Evolutionary conservation across 2,329 filamentous ascomycete species (phyloP), one percentile per base, ranked within the genome.

Genomic region (Alternaria sp.): DNA sequence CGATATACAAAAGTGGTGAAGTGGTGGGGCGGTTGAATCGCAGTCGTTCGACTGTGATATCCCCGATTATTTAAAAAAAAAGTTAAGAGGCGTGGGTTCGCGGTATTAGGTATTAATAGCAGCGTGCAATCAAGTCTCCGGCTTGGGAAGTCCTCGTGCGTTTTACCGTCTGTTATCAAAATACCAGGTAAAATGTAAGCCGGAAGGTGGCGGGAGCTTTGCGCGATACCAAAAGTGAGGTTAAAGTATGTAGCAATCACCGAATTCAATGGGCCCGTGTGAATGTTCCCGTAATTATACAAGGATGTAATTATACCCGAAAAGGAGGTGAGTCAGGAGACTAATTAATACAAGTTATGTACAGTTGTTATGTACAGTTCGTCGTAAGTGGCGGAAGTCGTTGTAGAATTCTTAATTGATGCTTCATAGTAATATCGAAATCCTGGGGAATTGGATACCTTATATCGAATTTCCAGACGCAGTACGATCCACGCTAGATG

Each of bases 401-500:
- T 4, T 29, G 14, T 26, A 45, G 26, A 48, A 36, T 31, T 31
- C 44, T 34, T 36, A 31, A 26, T 34, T 17, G 31, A 34, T 48
- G 44, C 44, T 48, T 48, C 29, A 29, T 34, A 36, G 31, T 36
- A 24, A 48, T 48, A 26, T 34, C 29, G 14, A 48, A 21, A 48
- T 34, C 44, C 31, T 40, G 33, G 34, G 41, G 40, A n/a, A 33
- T 9, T 33, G 26, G 17, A 40, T 39, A 44, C 36, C 41, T 57
- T 57, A 57, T 57, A 57, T 46, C 41, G 23, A 31, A 26, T 34
- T 24, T 14, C 23, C 26, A 33, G 41, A 46, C 49, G 28, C 31
- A 28, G n/a, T 40, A 44, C 29, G 26, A 21, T 45, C 21, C n/a
- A 39, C 54, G 54, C 54, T 51, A 51, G 45, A 42, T n/a, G n/a